Base-by-base conservation (phyloP, 305 asterid species). In the Fraxinus latifolia region DNA sequence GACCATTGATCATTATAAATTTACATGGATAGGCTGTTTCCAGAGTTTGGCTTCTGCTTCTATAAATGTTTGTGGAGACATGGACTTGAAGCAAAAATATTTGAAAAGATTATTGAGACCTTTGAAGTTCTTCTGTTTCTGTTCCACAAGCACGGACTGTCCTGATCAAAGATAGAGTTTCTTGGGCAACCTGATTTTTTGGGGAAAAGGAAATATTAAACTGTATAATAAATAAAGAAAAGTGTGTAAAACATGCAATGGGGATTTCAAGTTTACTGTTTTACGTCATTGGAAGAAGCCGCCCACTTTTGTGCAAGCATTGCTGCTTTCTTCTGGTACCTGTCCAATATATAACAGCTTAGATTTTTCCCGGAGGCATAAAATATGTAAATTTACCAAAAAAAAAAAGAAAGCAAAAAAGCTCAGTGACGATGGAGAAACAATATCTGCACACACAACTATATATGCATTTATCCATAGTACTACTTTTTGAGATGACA, bases 301-400 rank as follows among this genome's bases (percentile, higher is more conserved):
- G 87, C 85, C 79, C 82, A 86, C 33, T 87, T 89, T 87, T 92
- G 94, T 72, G 86, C 86, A 82, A 88, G 85, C 77, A 77, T 68
- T 55, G 94, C 93, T 77, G 88, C 89, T 85, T 87, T 90, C 88
- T 88, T 90, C 87, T 86, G 94, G 88, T 88, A 90, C 89, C 96
- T 92, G 79, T 72, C 79, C 81, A 65, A 79, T 77, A 80, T 14
- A 62, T 27, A 27, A 86, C 37, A 79, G 25, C 29, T 4, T 50
- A 44, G 37, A 19, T 70, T 37, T 80, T 78, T 31, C 50, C 76
- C 72, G 4, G 76, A 29, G 53, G 55, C 78, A 81, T 33, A 81
- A 71, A 17, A 23, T 77, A 68, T 55, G 19, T 73, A 39, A 82
- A 60, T 60, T 12, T 11, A 2, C 4, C 29, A 2, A 19, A 60